phyloP scores from a whole-genome alignment of 1,284 basidiomycete genomes.

The Irpex rosettiformis region DNA sequence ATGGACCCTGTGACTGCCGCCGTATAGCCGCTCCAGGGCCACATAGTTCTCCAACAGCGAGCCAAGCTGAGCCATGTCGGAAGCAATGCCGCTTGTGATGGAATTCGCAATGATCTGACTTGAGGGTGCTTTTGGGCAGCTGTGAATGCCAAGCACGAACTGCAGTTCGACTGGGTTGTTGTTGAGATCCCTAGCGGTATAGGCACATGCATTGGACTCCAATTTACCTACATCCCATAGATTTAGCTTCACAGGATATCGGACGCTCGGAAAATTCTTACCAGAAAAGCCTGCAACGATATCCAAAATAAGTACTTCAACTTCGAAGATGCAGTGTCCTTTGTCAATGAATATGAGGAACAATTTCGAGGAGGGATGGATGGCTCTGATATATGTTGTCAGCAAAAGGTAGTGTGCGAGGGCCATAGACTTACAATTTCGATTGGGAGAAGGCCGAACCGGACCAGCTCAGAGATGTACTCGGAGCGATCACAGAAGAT shows the following conservation, averaged over 20 bases:
- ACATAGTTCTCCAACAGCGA: background rate
- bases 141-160: too few relatives aligned
- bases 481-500: background rate
- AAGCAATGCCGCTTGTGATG: too few relatives aligned
- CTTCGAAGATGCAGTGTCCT: background rate
- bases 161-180: too few relatives aligned
- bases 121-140: too few relatives aligned
- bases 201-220: background rate
- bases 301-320: background rate
- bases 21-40: background rate
- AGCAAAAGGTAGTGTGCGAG: background rate
- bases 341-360: background rate
- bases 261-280: background rate
- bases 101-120: too few relatives aligned
- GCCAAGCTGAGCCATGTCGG: background rate
- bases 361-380: background rate
- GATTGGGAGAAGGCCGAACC: background rate
- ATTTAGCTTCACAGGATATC: background rate
- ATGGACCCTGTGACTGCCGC: background rate
- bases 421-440: background rate
- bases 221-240: background rate
- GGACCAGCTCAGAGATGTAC: background rate
- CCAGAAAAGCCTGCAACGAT: background rate
- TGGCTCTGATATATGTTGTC: background rate
- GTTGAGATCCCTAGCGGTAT: too few relatives aligned